phyloP scores from a whole-genome alignment of 495 filamentous ascomycete genomes.

The Talaromyces nanjingensis region DNA sequence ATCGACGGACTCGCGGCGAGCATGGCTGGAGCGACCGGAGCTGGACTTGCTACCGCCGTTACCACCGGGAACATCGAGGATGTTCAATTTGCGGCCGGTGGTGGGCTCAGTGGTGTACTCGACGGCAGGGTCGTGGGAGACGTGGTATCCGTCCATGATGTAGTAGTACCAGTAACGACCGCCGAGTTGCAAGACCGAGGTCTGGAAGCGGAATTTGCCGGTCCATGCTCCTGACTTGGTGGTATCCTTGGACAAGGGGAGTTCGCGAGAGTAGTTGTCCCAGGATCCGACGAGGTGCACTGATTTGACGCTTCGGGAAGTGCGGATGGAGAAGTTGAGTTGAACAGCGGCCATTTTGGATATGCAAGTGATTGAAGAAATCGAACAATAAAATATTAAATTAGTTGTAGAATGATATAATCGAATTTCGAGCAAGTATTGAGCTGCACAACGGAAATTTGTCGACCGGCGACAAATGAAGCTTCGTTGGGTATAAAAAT shows the following conservation, averaged over 20 bases:
- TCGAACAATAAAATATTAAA: slow-evolving; percentile 18
- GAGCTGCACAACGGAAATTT: slow-evolving; percentile 33
- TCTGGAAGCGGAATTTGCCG: slow-evolving; percentile 94
- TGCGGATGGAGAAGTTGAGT: slow-evolving; percentile 85
- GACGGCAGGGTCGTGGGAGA: slow-evolving; percentile 92
- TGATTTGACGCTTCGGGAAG: slow-evolving; percentile 93
- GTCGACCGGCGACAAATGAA: slow-evolving; percentile 47
- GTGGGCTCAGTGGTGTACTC: slow-evolving; percentile 90
- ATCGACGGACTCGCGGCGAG: slow-evolving; percentile 40
- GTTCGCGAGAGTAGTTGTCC: slow-evolving; percentile 93
- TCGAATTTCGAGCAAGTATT: slow-evolving; percentile 49
- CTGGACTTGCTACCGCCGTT: slow-evolving; percentile 18
- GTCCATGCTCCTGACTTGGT: slow-evolving; percentile 83
- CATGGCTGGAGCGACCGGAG: slow-evolving; percentile 16
- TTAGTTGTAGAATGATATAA: slow-evolving; percentile 13
- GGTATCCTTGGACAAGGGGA: slow-evolving; percentile 82
- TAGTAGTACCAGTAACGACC: slow-evolving; percentile 99
- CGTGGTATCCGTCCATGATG: slow-evolving; percentile 99
- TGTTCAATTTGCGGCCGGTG: slow-evolving; percentile 88
- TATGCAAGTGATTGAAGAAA: slow-evolving; percentile 31
- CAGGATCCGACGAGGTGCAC: slow-evolving; percentile 96
- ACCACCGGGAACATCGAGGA: slow-evolving; percentile 57
- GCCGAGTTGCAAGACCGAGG: slow-evolving; percentile 70
- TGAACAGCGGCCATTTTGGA: slow-evolving; percentile 75
- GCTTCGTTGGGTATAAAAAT: slow-evolving; percentile 18